phyloP scores from a whole-genome alignment of 225 moss, liverwort and hornwort genomes.

The Polytrichum commune region DNA sequence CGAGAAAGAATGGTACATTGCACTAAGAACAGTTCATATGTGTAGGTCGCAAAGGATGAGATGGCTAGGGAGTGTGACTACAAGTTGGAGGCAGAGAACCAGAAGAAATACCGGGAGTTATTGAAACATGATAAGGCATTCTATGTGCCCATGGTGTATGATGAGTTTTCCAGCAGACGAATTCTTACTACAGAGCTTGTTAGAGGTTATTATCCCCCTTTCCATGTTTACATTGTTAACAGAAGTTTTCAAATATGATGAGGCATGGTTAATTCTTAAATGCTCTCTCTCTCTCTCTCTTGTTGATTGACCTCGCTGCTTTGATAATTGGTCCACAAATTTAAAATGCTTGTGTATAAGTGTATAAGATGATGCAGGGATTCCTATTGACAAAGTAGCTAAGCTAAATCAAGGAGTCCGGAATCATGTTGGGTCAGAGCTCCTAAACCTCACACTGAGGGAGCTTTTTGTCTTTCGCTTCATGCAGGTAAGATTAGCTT shows the following conservation, averaged over 20 bases:
- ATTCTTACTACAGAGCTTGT: conserved; percentile 93
- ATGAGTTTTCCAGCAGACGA: conserved; percentile 73
- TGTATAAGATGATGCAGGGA: conserved; percentile 31
- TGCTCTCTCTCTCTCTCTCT: neutral
- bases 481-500: conserved; percentile 50
- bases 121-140: conserved; percentile 54
- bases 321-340: no score
- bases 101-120: conserved; percentile 71
- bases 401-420: conserved; percentile 69
- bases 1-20: no score
- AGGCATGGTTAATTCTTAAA: no score
- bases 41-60: conserved; percentile 94
- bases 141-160: conserved; percentile 80
- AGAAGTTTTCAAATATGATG: no score
- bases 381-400: conserved; percentile 77
- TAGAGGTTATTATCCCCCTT: conserved; percentile 41
- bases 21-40: no score
- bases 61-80: conserved; percentile 91
- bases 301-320: neutral
- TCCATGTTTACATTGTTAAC: neutral
- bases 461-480: conserved; percentile 89
- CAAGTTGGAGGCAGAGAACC: conserved; percentile 69
- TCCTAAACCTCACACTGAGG: conserved; percentile 71
- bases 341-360: no score
- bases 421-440: conserved; percentile 62